Evolutionary conservation across 495 filamentous ascomycete species (phyloP).

Genomic region (Neurospora tetrasperma): DNA sequence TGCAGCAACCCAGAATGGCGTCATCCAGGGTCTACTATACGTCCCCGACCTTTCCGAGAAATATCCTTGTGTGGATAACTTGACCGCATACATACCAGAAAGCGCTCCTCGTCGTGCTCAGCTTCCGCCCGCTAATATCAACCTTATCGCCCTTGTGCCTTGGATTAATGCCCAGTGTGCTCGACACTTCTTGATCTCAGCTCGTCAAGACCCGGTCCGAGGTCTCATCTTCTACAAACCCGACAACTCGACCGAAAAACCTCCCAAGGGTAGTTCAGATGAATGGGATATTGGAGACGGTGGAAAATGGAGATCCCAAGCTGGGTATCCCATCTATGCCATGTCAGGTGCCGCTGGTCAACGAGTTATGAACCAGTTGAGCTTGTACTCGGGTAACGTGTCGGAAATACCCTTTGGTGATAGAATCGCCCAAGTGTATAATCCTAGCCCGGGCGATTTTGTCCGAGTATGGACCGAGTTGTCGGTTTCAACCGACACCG

Average conservation of each 20-base stretch:
- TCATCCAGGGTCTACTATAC: slow-evolving; percentile 67
- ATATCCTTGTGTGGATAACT: slow-evolving; percentile 50
- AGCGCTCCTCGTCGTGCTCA: slow-evolving; percentile 64
- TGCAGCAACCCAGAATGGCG: slow-evolving; percentile 39
- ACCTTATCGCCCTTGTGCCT: slow-evolving; percentile 72
- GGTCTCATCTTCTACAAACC: slow-evolving; percentile 72
- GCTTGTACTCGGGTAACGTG: slow-evolving; percentile 64
- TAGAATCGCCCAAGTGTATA: slow-evolving; percentile 49
- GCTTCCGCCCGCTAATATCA: slow-evolving; percentile 54
- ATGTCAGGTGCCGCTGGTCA: slow-evolving; percentile 56
- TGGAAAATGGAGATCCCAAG: slow-evolving; percentile 50
- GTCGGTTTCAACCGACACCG: slow-evolving; percentile 24
- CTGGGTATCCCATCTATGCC: slow-evolving; percentile 74
- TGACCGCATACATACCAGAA: slow-evolving; percentile 49
- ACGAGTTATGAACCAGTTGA: slow-evolving; percentile 59
- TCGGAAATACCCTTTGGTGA: slow-evolving; percentile 47
- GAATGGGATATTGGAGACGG: slow-evolving; percentile 60
- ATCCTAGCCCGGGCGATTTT: slow-evolving; percentile 51
- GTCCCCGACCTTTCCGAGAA: slow-evolving; percentile 54
- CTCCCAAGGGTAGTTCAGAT: slow-evolving; percentile 47
- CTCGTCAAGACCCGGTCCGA: slow-evolving; percentile 42
- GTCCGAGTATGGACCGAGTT: slow-evolving; percentile 42
- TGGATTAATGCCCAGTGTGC: slow-evolving; percentile 70
- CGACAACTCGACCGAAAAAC: slow-evolving; percentile 42
- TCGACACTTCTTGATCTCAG: slow-evolving; percentile 54